phyloP scores from a whole-genome alignment of 225 moss, liverwort and hornwort genomes.

The Physcomitrium patens region DNA sequence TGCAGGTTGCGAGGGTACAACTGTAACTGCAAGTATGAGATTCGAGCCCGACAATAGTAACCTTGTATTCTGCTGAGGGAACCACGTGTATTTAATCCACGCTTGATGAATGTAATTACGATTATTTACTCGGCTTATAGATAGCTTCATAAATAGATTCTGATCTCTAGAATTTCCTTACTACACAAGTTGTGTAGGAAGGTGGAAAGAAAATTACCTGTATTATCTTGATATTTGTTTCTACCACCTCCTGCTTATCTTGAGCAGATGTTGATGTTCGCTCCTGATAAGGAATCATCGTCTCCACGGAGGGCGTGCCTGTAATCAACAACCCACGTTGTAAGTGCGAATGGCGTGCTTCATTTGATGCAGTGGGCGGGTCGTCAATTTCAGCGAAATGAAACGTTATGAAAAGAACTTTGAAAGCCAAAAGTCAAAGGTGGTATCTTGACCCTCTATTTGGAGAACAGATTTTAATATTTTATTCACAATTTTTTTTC shows the following conservation, averaged over 20 bases:
- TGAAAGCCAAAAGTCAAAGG: neutral
- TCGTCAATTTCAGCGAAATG: conserved; percentile 9
- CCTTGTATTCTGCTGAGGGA: no score
- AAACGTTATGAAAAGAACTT: neutral
- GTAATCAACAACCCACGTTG: neutral
- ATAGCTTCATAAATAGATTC: no score
- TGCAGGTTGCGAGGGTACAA: no score
- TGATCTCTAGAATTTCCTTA: neutral
- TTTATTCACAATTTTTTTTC: no score
- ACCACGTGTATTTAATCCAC: no score
- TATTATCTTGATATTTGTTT: conserved; percentile 15
- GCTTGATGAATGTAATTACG: no score
- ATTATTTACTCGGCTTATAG: no score
- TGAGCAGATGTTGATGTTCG: conserved; percentile 26
- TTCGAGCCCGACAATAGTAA: no score
- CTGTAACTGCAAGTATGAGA: no score
- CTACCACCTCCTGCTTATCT: conserved; percentile 10
- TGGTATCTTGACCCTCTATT: neutral
- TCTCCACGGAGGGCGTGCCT: conserved; percentile 33
- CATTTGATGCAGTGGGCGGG: neutral
- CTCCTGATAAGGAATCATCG: conserved; percentile 28
- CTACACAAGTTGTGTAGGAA: neutral
- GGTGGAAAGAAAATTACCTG: conserved; percentile 28
- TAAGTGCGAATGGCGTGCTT: conserved; percentile 12
- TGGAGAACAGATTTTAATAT: no score